Evolutionary conservation across 2,329 filamentous ascomycete species (phyloP), one percentile per base, ranked within the genome.

Genomic region (Phialophora chinensis): DNA sequence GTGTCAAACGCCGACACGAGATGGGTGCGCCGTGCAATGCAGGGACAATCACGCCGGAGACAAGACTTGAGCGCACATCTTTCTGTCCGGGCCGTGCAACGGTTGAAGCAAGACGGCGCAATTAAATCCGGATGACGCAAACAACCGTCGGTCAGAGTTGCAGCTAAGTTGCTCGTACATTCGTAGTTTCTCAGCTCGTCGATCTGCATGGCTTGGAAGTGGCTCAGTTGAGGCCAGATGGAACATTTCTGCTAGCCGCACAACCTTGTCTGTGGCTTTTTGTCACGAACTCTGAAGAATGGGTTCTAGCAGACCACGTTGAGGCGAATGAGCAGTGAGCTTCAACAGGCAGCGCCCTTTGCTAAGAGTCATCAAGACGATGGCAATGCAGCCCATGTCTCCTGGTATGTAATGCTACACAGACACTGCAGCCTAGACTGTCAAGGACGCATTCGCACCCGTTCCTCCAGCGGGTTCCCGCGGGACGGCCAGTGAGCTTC

Each of bases 111-210:
- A 35, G 25, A 53, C 59, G 59, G 59, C 44, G 29, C 59, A 53
- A 52, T 54, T 61, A 61, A 61, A 52, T 61, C 59, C 59, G 59
- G 52, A 35, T 61, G 59, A 61, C 57, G 57, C 57, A 50, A 17
- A 6, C 11, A 52, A 4, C 57, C 42, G 42, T 35, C n/a, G 49
- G 49, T 42, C 49, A 53, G 50, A 1, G 55, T 8, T n/a, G 17
- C 44, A 23, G 17, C 23, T 27, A 58, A 60, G 33, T n/a, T 11
- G 49, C 59, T 61, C 47, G 59, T 61, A 42, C 59, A 42, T 53
- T 61, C 27, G 53, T 35, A 53, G 27, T 53, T 53, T 11, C 49
- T 61, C 59, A 61, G 59, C 59, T 42, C 23, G 59, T 42, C 59
- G 59, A 61, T 61, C 59, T 54, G 25, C 44, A 35, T 23, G 33